These are phyloP conservation scores for Aspergillus arachidicola DNA, from an alignment of 2,329 filamentous ascomycete species.

Conservation along the genomic window DNA sequence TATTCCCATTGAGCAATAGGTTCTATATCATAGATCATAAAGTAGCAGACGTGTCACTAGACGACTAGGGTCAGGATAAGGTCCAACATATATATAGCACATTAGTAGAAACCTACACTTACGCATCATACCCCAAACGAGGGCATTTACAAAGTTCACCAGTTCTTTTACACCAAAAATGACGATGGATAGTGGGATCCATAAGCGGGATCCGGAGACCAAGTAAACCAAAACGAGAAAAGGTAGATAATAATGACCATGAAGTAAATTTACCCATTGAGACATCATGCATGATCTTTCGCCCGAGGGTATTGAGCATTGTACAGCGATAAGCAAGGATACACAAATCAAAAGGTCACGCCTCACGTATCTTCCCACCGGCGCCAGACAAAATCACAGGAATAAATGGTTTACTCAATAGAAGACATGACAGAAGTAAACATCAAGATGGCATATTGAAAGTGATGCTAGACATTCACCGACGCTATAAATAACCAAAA, in stretches of 20 bases:
- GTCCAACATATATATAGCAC: background rate
- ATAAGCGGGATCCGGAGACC: too few species aligned
- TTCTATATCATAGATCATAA: too few species aligned
- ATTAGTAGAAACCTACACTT: background rate
- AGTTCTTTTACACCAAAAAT: background rate
- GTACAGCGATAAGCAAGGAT: constrained; percentile 31
- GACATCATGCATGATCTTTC: constrained; percentile 29
- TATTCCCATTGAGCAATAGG: too few species aligned
- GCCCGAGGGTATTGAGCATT: constrained; percentile 41
- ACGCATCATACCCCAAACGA: background rate
- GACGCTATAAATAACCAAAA: constrained; percentile 24
- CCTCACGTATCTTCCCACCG: constrained; percentile 27
- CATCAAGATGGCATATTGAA: constrained; percentile 18
- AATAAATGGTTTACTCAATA: constrained; percentile 25
- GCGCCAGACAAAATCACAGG: constrained; percentile 23
- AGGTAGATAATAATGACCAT: constrained; percentile 8
- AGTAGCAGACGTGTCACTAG: too few species aligned
- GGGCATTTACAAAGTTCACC: background rate
- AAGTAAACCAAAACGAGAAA: background rate
- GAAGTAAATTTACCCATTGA: constrained; percentile 20
- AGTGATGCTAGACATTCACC: constrained; percentile 16
- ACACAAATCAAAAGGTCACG: constrained; percentile 23
- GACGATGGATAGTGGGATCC: background rate
- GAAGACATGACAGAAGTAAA: constrained; percentile 26
- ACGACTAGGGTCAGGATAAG: background rate